Conservation (phyloP, 441 rosid genomes). For the Pelargonium myrrhifolium region DNA sequence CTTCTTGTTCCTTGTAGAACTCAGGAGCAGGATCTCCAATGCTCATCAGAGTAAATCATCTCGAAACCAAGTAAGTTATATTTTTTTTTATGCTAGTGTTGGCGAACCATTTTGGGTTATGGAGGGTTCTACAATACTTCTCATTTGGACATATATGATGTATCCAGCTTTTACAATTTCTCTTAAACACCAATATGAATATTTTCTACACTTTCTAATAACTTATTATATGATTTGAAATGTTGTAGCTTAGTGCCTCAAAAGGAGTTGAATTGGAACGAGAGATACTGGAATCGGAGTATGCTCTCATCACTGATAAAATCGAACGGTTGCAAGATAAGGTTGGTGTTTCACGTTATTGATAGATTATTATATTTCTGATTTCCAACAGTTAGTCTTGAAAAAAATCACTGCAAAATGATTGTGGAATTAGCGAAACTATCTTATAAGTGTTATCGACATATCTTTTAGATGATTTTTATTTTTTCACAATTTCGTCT, state of each 20-base stretch:
- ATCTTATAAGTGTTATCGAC: not conserved
- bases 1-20: conserved; percentile 38
- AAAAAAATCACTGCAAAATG: not conserved
- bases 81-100: conserved; percentile 6
- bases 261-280: conserved; percentile 63
- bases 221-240: conserved; percentile 24
- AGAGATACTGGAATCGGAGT: conserved; percentile 76
- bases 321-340: conserved; percentile 53
- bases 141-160: conserved; percentile 11
- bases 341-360: conserved; percentile 41
- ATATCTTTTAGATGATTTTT: not conserved
- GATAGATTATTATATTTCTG: conserved; percentile 3
- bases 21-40: conserved; percentile 48
- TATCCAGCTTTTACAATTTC: conserved; percentile 12
- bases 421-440: not conserved
- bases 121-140: not conserved
- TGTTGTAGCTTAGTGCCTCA: conserved; percentile 46
- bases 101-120: conserved; percentile 2
- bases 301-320: conserved; percentile 60
- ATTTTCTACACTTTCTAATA: conserved; percentile 11
- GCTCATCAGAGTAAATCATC: conserved; percentile 33
- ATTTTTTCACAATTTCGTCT: conserved; percentile 1
- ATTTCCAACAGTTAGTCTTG: conserved; percentile 7
- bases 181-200: conserved; percentile 1
- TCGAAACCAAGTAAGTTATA: conserved; percentile 44